Evolutionary conservation across 1,139 yeast genomes (phyloP), one percentile per base, ranked within the genome.

Genomic region (Entelexis paramagnoliae): DNA sequence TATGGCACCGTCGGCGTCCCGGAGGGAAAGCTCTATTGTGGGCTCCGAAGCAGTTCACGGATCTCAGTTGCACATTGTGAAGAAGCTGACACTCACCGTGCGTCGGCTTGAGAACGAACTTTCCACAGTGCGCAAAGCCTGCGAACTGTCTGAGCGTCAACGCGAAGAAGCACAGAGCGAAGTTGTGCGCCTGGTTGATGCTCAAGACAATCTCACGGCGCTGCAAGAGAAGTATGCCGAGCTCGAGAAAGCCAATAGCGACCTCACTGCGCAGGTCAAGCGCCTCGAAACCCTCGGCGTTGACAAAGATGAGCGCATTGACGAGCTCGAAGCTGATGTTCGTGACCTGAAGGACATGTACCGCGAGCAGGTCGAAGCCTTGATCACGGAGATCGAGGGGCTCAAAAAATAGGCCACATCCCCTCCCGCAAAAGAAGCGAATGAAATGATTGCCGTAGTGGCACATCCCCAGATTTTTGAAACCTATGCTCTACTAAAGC

Each of bases 281-380:
- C 56, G 54, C n/a, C 53, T 58, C 36, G 29, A 50, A 10, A 28
- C 17, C 3, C 3, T 2, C 7, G 29, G 45, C 7, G 30, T 26
- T 7, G 96, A 89, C 62, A 88, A 89, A 64, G 77, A 88, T 14
- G 98, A 93, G 65, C 76, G 74, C 58, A 91, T 86, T 7, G 85
- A 81, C 52, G 98, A 91, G 66, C 72, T 93, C 50, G 74, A 75
- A 58, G 95, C 95, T 4, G 99, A 91, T 63, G 91, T 93, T 16
- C 75, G 73, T 7, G 99, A 91, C 66, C 72, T 91, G 66, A 91
- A 89, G 66, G 89, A 83, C 40, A 72, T 89, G 71, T 78, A 88
- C 64, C 76, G 79, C 55, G 76, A 77, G 56, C 98, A 91, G 66
- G 91, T 88, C 32, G 93, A 86, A 65, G 93, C 88, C 61, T 74